Base-by-base conservation (phyloP, 768 basidiomycete species). In the Galerina marginata region DNA sequence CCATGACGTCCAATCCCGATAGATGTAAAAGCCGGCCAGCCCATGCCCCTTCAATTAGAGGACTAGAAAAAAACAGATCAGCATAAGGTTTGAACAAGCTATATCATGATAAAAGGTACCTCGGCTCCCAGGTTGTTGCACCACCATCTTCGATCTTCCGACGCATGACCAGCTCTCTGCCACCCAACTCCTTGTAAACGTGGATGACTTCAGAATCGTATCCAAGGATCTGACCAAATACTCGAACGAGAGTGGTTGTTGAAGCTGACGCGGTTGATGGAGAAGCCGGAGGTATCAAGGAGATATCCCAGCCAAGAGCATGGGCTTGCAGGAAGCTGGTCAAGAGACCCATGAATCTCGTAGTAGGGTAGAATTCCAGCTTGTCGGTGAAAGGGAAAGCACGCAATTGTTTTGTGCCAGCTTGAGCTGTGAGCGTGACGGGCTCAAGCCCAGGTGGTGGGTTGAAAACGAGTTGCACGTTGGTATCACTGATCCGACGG, bases 161-260 rank as follows among this genome's bases (percentile, higher is more conserved):
- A 25, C 87, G 74, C 87, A 90, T 88, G 23, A 87, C 67, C 20
- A 90, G 68, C 73, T 89, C 88, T 15, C 88, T 71, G 7, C 88
- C 88, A 7, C 88, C 86, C 6, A 89, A 72, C 61, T 89, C 88
- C 70, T 88, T 90, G 69, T 88, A 90, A 76, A 89, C 76, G 59
- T 89, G 86, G 9, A 88, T 69, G 2, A 80, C 81, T 61, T 88
- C 87, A 0, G 76, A 68, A 11, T 86, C 83, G 67, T 89, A 90
- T 0, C 87, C 88, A 0, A 90, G 75, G 7, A 88, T 60, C 57
- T 82, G 77, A 2, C 80, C 81, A 62, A 90, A 88, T 0, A 80
- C 76, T 56, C 70, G 75, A 16, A 88, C 81, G 26, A 89, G 79
- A 5, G 83, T 82, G 1, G 83, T 82, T 2, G 83, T 86, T 45